Evolutionary conservation across 768 basidiomycete species (phyloP).

Genomic region (Nidularia pulvinata): DNA sequence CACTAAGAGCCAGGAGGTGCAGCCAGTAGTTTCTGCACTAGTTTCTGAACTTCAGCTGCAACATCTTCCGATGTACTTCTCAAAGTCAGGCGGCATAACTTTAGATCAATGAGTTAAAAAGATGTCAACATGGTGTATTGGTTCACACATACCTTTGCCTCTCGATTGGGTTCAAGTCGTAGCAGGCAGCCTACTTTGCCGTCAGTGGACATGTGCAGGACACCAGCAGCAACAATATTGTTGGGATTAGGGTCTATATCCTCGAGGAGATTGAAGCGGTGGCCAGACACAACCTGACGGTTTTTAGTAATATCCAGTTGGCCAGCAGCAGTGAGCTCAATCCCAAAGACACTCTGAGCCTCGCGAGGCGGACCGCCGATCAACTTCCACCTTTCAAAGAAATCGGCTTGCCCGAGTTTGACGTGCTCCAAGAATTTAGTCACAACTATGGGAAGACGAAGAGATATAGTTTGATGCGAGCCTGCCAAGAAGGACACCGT

Average conservation of each 20-base stretch:
- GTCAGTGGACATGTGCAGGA: constrained; percentile 86
- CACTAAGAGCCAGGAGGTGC: constrained; percentile 4
- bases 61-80: constrained; percentile 96
- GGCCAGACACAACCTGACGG: constrained; percentile 75
- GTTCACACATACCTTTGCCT: constrained; percentile 75
- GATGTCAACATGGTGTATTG: background rate
- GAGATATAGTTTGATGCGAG: constrained; percentile 81
- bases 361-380: constrained; percentile 97
- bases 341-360: constrained; percentile 85
- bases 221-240: constrained; percentile 95
- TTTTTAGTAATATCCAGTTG: constrained; percentile 77
- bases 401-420: constrained; percentile 77
- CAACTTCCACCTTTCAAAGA: constrained; percentile 98
- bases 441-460: constrained; percentile 85
- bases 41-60: constrained; percentile 65
- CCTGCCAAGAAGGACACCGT: constrained; percentile 92
- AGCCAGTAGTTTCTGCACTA: constrained; percentile 45
- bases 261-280: constrained; percentile 73
- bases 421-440: constrained; percentile 96
- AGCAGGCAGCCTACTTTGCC: constrained; percentile 97
- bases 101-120: constrained; percentile 1
- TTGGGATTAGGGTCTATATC: constrained; percentile 94
- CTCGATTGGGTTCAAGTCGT: constrained; percentile 91
- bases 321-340: constrained; percentile 63
- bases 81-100: constrained; percentile 93